phyloP scores from a whole-genome alignment of 768 basidiomycete species.

The Boletales sp. region DNA sequence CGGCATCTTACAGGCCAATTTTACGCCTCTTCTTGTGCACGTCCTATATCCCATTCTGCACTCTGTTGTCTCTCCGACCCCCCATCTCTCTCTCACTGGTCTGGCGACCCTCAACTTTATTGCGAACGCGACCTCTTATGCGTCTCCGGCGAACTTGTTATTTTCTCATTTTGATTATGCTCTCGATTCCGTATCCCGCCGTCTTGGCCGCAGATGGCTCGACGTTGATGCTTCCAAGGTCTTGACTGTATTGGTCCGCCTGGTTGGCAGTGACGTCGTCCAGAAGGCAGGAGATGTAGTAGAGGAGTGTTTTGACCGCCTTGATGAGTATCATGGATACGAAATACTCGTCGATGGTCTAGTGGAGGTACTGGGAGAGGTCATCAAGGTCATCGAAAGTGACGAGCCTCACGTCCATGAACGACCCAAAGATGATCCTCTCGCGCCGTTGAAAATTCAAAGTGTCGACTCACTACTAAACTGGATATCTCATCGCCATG shows the following conservation, averaged over 20 bases:
- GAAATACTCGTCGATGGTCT: constrained; percentile 80
- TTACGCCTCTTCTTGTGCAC: constrained; percentile 70
- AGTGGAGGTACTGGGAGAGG: constrained; percentile 80
- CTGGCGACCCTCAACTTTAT: constrained; percentile 68
- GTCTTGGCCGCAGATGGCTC: constrained; percentile 75
- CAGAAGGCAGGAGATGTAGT: constrained; percentile 90
- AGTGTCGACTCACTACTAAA: constrained; percentile 51
- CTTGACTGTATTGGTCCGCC: constrained; percentile 74
- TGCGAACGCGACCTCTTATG: constrained; percentile 75
- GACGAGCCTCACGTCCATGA: constrained; percentile 38
- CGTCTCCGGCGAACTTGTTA: constrained; percentile 84
- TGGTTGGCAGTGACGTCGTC: constrained; percentile 85
- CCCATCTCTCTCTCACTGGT: constrained; percentile 72
- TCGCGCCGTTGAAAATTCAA: constrained; percentile 24
- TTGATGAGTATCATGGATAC: constrained; percentile 97
- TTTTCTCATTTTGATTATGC: constrained; percentile 97
- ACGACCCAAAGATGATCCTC: constrained; percentile 18
- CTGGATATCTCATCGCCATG: constrained; percentile 58
- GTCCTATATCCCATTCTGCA: constrained; percentile 84
- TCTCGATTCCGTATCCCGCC: constrained; percentile 83
- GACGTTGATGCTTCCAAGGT: constrained; percentile 90
- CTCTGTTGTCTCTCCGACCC: constrained; percentile 70
- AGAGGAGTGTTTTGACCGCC: constrained; percentile 94
- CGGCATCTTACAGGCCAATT: constrained; percentile 68
- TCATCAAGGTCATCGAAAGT: constrained; percentile 71